Evolutionary conservation across 352 stramenopile genomes (phyloP), one percentile per base, ranked within the genome.

Genomic region (Phytopythium cucurbitacearum): DNA sequence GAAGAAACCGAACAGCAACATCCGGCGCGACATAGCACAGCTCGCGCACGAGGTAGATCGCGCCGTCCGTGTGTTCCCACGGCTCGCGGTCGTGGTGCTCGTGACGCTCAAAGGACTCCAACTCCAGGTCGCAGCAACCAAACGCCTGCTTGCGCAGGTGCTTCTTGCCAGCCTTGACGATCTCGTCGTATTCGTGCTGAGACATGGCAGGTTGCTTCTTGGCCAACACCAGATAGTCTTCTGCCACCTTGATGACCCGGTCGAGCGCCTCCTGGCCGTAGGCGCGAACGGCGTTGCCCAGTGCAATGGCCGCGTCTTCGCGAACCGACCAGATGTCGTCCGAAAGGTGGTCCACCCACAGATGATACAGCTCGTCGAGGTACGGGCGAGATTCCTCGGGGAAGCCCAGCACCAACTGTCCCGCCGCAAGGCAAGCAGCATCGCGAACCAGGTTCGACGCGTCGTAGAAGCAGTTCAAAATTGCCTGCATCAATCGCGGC

Each of bases 251-350:
- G 0, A 78, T 51, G n/a, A 98, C 68, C 10, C 93, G 79, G 3
- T 75, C 74, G 6, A 96, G 49, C 69, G 89, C 63, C 80, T 91
- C 59, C 68, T 78, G 66, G 40, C 75, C 88, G 63, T 98, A 99
- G 1, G 95, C 95, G 36, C 80, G 81, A n/a, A 97, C 88, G 9
- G 89, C 89, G 65, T 98, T 92, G 11, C 92, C 95, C 33, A 99
- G 72, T 13, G 96, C 94, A 13, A 98, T 92, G 10, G 95, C 95
- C 0, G 94, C 94, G 68, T 98, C 92, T 67, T 98, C 94, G 39
- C 96, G 89, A 32, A 98, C 90, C n/a, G 88, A 98, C 95, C 95
- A 99, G 62, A 99, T 98, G 51, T 98, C 87, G 65, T 98, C 96
- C 40, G 94, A 97, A 42, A 99, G 68, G 64, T 99, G 95, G 49